A percentile compares a stretch with the other conserved stretches of the same genome.
These are phyloP conservation scores for Trichoderma guizhouense DNA, from an alignment of 2,329 filamentous ascomycete species.

Conservation along the genomic window DNA sequence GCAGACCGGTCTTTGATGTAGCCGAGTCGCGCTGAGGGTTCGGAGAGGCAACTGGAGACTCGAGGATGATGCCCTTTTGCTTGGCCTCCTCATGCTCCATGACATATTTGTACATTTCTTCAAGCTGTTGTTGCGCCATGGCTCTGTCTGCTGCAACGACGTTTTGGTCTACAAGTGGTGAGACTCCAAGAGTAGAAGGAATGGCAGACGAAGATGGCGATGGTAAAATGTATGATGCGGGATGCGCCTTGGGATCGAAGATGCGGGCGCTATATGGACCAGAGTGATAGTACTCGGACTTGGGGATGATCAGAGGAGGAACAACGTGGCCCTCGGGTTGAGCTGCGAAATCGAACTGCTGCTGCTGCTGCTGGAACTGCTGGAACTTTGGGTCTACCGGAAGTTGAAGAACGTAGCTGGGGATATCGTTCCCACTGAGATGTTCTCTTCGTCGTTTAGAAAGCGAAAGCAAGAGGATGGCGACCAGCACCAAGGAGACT, in stretches of 20 bases:
- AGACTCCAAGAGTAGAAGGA: constrained; percentile 50
- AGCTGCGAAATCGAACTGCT: constrained; percentile 19
- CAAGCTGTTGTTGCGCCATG: constrained; percentile 77
- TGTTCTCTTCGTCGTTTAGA: constrained; percentile 53
- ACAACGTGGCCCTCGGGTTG: constrained; percentile 42
- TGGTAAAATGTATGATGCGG: constrained; percentile 44
- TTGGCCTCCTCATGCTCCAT: constrained; percentile 81
- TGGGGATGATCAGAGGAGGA: constrained; percentile 47
- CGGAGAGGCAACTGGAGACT: constrained; percentile 37
- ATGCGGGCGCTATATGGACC: constrained; percentile 11
- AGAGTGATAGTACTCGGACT: constrained; percentile 31
- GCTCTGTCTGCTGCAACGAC: constrained; percentile 71
- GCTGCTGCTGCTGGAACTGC: not conserved
- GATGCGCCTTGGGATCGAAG: constrained; percentile 16
- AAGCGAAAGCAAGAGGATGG: constrained; percentile 61
- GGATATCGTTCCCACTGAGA: constrained; percentile 50
- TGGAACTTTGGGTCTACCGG: constrained; percentile 12
- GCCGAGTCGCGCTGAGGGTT: constrained; percentile 27
- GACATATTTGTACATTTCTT: constrained; percentile 86
- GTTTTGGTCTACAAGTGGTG: constrained; percentile 70
- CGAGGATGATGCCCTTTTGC: constrained; percentile 50
- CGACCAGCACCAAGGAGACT: constrained; percentile 69
- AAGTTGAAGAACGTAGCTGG: constrained; percentile 36
- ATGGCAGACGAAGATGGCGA: constrained; percentile 48
- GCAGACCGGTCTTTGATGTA: constrained; percentile 29